These are phyloP conservation scores for Pseudogymnoascus sp. DNA, from an alignment of 2,329 filamentous ascomycete species.

Conservation along the genomic window DNA sequence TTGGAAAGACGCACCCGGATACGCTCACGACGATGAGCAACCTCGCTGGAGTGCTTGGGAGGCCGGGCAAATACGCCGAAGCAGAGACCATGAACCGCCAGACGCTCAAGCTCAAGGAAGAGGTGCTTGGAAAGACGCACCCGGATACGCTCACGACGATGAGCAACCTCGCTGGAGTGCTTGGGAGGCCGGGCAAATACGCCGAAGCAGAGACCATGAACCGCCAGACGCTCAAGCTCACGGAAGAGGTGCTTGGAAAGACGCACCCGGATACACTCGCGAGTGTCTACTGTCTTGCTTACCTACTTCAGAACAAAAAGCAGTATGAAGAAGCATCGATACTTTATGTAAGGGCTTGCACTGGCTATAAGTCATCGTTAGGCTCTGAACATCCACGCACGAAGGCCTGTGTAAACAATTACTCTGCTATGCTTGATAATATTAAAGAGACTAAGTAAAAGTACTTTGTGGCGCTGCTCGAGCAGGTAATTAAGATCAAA, in stretches of 20 bases:
- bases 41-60: slow-evolving; percentile 5
- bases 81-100: slow-evolving; percentile 16
- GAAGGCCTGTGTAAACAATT: slow-evolving; percentile 15
- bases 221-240: slow-evolving; percentile 11
- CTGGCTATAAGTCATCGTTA: slow-evolving; percentile 16
- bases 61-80: slow-evolving; percentile 10
- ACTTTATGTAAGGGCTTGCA: slow-evolving; percentile 19
- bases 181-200: slow-evolving; percentile 11
- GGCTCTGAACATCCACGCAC: slow-evolving; percentile 17
- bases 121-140: slow-evolving; percentile 9
- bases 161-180: slow-evolving; percentile 14
- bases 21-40: too few species aligned
- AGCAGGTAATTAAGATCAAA: too few species aligned
- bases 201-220: slow-evolving; percentile 15
- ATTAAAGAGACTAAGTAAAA: background rate
- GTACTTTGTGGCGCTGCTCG: background rate
- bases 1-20: too few species aligned
- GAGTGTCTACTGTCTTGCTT: slow-evolving; percentile 17
- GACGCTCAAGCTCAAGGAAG: slow-evolving; percentile 6
- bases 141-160: slow-evolving; percentile 16
- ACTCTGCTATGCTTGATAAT: slow-evolving; percentile 10
- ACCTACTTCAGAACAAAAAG: slow-evolving; percentile 16
- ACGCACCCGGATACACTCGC: slow-evolving; percentile 12
- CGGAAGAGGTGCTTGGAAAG: slow-evolving; percentile 4
- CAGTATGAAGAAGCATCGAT: slow-evolving; percentile 17